Evolutionary conservation across 805 yeast species (phyloP), one percentile per base, ranked within the genome.

Genomic region (Ogataea methanolica): DNA sequence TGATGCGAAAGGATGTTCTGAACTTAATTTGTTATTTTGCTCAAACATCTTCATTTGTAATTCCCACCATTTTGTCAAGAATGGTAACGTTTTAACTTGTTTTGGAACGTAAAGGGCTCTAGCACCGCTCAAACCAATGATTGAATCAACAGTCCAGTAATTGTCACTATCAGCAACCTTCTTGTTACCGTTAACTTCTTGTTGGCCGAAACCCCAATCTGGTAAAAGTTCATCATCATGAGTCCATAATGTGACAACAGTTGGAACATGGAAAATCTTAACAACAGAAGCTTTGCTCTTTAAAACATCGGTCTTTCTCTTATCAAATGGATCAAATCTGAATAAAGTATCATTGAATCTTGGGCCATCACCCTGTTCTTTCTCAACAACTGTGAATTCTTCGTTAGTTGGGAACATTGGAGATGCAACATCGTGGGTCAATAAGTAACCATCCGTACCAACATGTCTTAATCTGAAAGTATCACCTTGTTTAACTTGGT

Each of bases 341-440:
- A 91, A 91, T 58, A 89, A 66, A 1, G 97, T 90, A 59, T 85
- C 88, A 56, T 87, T 79, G 66, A 69, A 83, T 55, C 80, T 72
- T 1, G 67, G 66, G 17, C 74, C 75, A 33, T 69, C 67, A 6
- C 87, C 87, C 12, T 67, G 73, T 44, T 87, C 96, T 31, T 71
- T 73, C 41, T 74, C 63, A 15, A 82, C 82, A 39, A 95, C 82
- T 2, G 94, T 85, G 58, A 94, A 86, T 70, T 94, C 99, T 69
- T 90, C 96, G 60, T 91, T 87, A n/a, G 96, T 87, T 47, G 97
- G 85, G 60, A 70, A 85, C 52, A 84, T 73, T 29, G 99, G 98
- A 3, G 98, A 94, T 2, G 97, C 97, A 46, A 94, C 97, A 65
- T 92, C 97, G 63, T 94, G 99, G 19, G 98, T 80, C 59, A 89